Evolutionary conservation across 768 basidiomycete species (phyloP).

Genomic region (Tricholoma flavovirens): DNA sequence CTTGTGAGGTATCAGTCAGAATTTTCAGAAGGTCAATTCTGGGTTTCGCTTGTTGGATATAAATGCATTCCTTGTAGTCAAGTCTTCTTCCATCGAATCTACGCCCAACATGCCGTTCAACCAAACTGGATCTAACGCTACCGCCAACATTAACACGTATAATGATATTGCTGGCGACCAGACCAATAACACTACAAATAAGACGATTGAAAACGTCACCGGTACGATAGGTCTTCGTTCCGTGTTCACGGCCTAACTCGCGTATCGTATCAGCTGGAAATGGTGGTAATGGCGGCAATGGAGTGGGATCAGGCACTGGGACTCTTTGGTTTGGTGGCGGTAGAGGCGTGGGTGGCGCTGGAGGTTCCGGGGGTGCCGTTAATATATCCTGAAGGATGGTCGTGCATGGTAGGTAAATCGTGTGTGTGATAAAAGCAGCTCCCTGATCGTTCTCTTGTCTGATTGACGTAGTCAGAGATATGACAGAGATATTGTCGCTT

Average conservation of each 20-base stretch:
- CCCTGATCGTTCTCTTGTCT: too few species aligned
- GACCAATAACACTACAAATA: background rate
- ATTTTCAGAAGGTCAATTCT: too few species aligned
- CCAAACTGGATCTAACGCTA: background rate
- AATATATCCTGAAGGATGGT: background rate
- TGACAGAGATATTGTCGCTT: too few species aligned
- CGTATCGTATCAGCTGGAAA: background rate
- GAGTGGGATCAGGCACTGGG: too few species aligned
- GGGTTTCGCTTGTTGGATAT: too few species aligned
- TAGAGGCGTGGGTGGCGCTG: background rate
- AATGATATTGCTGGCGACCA: background rate
- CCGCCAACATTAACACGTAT: background rate
- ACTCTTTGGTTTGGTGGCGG: background rate
- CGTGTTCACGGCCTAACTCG: background rate
- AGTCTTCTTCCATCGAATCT: background rate
- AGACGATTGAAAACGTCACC: background rate
- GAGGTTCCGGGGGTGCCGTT: background rate
- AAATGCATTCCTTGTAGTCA: too few species aligned
- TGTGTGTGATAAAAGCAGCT: too few species aligned
- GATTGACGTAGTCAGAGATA: too few species aligned
- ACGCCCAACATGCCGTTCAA: background rate
- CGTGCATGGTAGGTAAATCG: too few species aligned
- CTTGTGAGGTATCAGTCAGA: too few species aligned
- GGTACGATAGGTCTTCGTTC: background rate
- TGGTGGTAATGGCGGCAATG: background rate